Base-by-base conservation (phyloP, 148 eudicot species). In the Chenopodium suecicum region DNA sequence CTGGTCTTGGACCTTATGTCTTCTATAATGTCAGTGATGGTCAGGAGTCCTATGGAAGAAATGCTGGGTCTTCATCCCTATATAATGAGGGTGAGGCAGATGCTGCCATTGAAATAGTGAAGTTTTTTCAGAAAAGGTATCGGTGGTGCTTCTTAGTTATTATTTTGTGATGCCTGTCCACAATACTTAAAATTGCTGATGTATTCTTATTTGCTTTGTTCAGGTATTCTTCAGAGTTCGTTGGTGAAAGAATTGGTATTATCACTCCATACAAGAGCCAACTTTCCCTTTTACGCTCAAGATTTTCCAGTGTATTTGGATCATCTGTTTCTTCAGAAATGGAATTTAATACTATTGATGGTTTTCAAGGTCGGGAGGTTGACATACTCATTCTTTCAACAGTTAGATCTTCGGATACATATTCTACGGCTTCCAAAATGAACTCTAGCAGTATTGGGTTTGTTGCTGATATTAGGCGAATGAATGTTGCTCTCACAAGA, bases 401-500 rank as follows among this genome's bases (percentile, higher is more conserved):
- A 68, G 99, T 97, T 60, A 91, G 99, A 87, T 94, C 97, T 73
- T 79, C 91, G 48, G 89, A 86, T 77, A 52, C 89, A 75, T 78
- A 80, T 85, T 83, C 92, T 73, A 68, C 72, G 73, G 29, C 81
- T 81, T 41, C 82, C 32, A 89, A 77, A 81, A 74, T 54, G 27
- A 90, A 80, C 83, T 88, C 87, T 58, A 84, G 88, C 76, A 84
- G 84, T 89, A 88, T 97, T 82, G 99, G 99, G 69, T 97, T 97
- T 86, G 99, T 97, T 77, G 97, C 99, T 81, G 99, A 97, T 88
- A 91, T 92, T 63, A 92, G 99, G 84, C 87, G 99, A 83, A 97
- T 97, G 99, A 97, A 97, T 86, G 99, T 97, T 87, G 95, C 99
- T 84, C 82, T 97, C 84, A 97, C 99, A 47, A 94, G 99, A 88